phyloP scores from a whole-genome alignment of 129 eudicot genomes.

The Silybum marianum region DNA sequence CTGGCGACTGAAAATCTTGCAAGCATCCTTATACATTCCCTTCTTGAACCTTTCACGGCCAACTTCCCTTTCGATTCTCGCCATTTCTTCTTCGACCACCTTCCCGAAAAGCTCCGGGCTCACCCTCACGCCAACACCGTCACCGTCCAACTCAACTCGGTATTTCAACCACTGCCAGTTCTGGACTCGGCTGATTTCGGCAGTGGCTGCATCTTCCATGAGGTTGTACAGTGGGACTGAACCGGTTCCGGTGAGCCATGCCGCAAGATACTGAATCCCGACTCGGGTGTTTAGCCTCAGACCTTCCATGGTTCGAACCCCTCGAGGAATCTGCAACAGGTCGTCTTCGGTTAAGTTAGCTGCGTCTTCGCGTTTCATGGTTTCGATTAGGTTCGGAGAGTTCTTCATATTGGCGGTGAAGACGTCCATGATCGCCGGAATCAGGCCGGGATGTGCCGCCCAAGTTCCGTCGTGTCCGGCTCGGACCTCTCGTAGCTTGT shows the following conservation, averaged over 20 bases:
- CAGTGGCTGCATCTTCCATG: conserved; percentile 98
- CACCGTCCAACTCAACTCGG: conserved; percentile 74
- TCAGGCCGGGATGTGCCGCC: conserved; percentile 98
- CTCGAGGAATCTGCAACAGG: conserved; percentile 72
- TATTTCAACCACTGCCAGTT: conserved; percentile 97
- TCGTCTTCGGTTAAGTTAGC: conserved; percentile 64
- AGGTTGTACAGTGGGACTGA: conserved; percentile 92
- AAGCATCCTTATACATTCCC: conserved; percentile 87
- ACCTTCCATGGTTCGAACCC: conserved; percentile 86
- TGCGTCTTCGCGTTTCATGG: conserved; percentile 66
- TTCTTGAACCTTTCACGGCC: conserved; percentile 66
- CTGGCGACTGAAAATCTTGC: conserved; percentile 67
- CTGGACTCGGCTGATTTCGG: conserved; percentile 91
- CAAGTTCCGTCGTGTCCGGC: conserved; percentile 98
- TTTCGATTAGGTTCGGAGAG: conserved; percentile 61
- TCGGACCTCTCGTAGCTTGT: conserved; percentile 75
- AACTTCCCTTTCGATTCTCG: conserved; percentile 69
- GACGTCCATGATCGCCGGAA: conserved; percentile 81
- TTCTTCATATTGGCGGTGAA: conserved; percentile 69
- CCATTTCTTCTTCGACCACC: conserved; percentile 88
- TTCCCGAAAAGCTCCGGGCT: conserved; percentile 63
- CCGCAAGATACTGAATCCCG: conserved; percentile 87
- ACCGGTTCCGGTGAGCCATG: conserved; percentile 92
- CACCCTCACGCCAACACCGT: conserved; percentile 69
- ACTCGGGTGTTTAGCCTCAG: conserved; percentile 89